Conservation (phyloP, 2,329 filamentous ascomycete genomes). For the Ophiocordyceps polyrhachis-furcata region DNA sequence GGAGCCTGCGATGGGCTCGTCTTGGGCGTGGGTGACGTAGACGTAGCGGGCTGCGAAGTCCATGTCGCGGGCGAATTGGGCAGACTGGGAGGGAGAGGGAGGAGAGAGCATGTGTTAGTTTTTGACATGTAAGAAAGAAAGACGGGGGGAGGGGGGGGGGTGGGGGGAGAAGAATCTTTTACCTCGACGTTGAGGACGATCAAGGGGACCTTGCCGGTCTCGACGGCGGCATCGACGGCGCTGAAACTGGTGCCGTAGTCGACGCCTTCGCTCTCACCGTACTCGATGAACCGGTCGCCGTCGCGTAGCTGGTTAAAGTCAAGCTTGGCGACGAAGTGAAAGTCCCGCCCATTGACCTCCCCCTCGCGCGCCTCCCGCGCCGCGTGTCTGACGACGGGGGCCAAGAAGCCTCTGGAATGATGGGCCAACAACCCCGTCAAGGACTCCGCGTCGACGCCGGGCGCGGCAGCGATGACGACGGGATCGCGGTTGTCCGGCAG, state of each 20-base stretch:
- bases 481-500: slow-evolving; percentile 30
- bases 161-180: slow-evolving; percentile 7
- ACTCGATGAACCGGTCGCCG: slow-evolving; percentile 40
- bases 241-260: slow-evolving; percentile 39
- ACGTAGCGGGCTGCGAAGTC: slow-evolving; percentile 36
- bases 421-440: slow-evolving; percentile 44
- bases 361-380: slow-evolving; percentile 29
- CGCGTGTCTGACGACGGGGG: slow-evolving; percentile 34
- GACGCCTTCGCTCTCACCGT: slow-evolving; percentile 26
- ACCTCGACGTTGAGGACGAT: slow-evolving; percentile 35
- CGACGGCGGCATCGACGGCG: slow-evolving; percentile 29
- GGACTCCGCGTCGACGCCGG: slow-evolving; percentile 41
- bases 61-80: slow-evolving; percentile 37
- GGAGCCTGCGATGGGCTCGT: slow-evolving; percentile 7
- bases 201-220: slow-evolving; percentile 39
- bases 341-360: slow-evolving; percentile 32
- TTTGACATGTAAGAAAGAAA: not conserved
- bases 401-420: slow-evolving; percentile 47
- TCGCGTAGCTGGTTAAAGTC: slow-evolving; percentile 40
- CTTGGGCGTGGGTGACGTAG: slow-evolving; percentile 25
- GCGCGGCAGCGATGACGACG: slow-evolving; percentile 51
- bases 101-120: too few species aligned
- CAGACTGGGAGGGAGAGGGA: slow-evolving; percentile 19
- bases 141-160: not conserved
- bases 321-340: slow-evolving; percentile 35